phyloP scores from a whole-genome alignment of 208 protist genomes.

The Balamuthia mandrillaris region DNA sequence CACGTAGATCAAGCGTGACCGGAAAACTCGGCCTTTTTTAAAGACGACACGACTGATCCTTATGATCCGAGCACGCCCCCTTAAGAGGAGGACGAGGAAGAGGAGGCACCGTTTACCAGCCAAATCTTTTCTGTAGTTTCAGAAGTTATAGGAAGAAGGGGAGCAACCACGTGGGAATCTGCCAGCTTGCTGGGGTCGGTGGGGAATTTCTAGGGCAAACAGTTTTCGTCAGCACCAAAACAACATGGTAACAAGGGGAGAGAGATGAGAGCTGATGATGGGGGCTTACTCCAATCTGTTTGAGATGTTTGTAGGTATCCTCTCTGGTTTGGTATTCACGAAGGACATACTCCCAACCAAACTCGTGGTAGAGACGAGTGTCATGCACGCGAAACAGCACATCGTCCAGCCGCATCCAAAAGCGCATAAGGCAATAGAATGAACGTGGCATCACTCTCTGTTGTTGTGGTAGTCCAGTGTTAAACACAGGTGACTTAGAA shows the following conservation, averaged over 20 bases:
- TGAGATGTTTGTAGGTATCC: constrained; percentile 8
- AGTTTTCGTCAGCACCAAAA: not conserved
- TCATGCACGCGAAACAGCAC: not conserved
- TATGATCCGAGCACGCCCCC: too few species aligned
- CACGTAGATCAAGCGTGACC: too few species aligned
- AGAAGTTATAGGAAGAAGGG: not conserved
- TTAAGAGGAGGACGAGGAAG: not conserved
- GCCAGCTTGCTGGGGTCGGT: not conserved
- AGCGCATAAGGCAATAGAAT: not conserved
- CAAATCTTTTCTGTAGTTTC: not conserved
- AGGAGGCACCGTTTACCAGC: not conserved
- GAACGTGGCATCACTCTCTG: constrained; percentile 11
- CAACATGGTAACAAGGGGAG: not conserved
- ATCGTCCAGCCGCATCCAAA: constrained; percentile 12
- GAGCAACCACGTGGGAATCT: not conserved
- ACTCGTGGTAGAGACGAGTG: constrained; percentile 9
- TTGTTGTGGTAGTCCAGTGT: not conserved
- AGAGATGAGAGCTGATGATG: not conserved
- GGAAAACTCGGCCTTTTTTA: too few species aligned
- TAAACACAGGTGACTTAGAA: not conserved
- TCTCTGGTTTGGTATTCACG: constrained; percentile 4
- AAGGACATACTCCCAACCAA: not conserved
- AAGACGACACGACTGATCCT: too few species aligned
- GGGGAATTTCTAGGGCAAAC: constrained; percentile 17
- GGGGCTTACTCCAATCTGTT: not conserved